Percentiles rank a stretch among this genome's conserved stretches.
Evolutionary conservation across 2,329 filamentous ascomycete species (phyloP).

Genomic region (Mollisiaceae sp.): DNA sequence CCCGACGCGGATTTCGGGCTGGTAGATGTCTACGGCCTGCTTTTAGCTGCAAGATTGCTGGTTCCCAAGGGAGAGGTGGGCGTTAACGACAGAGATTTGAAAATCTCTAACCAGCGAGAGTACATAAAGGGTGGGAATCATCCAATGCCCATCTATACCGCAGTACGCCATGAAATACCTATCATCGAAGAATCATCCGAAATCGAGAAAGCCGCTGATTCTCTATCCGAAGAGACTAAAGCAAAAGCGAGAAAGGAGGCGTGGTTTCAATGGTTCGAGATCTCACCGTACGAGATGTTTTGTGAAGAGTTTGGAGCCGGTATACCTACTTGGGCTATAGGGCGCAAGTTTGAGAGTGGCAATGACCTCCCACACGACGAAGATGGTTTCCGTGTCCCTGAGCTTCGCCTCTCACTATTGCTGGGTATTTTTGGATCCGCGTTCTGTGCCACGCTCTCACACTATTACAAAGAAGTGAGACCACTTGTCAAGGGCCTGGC

Average conservation of each 20-base stretch:
- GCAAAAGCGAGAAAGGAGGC: slow-evolving; percentile 65
- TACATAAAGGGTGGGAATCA: slow-evolving; percentile 79
- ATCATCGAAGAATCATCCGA: slow-evolving; percentile 54
- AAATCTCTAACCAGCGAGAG: slow-evolving; percentile 83
- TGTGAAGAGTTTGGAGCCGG: slow-evolving; percentile 91
- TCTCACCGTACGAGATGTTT: slow-evolving; percentile 93
- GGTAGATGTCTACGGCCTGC: slow-evolving; percentile 89
- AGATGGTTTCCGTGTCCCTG: slow-evolving; percentile 74
- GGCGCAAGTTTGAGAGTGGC: slow-evolving; percentile 79
- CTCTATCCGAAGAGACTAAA: slow-evolving; percentile 55
- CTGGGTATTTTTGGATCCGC: slow-evolving; percentile 97
- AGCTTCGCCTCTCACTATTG: slow-evolving; percentile 80
- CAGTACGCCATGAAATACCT: slow-evolving; percentile 94
- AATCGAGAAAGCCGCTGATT: slow-evolving; percentile 43
- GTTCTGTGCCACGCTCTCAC: slow-evolving; percentile 92
- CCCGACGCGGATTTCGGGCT: slow-evolving; percentile 82
- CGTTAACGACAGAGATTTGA: slow-evolving; percentile 80
- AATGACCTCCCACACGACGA: slow-evolving; percentile 68
- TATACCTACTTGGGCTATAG: slow-evolving; percentile 93
- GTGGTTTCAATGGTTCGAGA: slow-evolving; percentile 99
- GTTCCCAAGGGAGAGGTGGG: slow-evolving; percentile 85
- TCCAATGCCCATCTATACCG: slow-evolving; percentile 93
- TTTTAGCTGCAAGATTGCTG: slow-evolving; percentile 82
- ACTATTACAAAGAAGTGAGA: slow-evolving; percentile 95
- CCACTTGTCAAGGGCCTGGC: slow-evolving; percentile 77